Evolutionary conservation across 495 filamentous ascomycete genomes (phyloP).

Genomic region (Penicillium daleae): DNA sequence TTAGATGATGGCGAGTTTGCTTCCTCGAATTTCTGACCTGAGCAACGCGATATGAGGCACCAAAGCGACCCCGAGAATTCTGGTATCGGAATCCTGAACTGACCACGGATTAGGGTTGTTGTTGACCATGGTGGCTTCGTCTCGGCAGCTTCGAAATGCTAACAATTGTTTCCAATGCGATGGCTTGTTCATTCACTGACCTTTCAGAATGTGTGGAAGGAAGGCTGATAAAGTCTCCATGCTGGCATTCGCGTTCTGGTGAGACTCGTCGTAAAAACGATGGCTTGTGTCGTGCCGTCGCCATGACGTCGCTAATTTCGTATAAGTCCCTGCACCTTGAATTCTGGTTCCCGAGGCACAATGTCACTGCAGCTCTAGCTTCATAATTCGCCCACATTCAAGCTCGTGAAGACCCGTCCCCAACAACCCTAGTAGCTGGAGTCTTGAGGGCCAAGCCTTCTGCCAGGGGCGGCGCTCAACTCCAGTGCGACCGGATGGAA

Average conservation of each 20-base stretch:
- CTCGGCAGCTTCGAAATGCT: neutral
- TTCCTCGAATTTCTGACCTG: neutral
- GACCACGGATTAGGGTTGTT: too few relatives aligned
- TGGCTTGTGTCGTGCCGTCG: neutral
- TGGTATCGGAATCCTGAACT: neutral
- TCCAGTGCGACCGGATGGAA: neutral
- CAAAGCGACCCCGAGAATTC: neutral
- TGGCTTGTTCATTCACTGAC: neutral
- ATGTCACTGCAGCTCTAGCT: neutral
- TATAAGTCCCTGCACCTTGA: neutral
- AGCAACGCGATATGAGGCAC: neutral
- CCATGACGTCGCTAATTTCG: neutral
- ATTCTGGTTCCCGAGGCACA: neutral
- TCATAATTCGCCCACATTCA: neutral
- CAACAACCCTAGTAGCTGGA: neutral
- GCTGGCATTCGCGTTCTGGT: neutral
- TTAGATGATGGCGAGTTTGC: neutral
- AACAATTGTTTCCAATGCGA: neutral
- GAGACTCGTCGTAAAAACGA: neutral
- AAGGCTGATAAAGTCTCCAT: too few relatives aligned
- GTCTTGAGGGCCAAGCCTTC: neutral
- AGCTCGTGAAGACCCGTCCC: neutral
- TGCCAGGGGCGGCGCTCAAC: neutral
- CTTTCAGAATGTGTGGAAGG: neutral
- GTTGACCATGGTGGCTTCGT: neutral